Evolutionary conservation across 2,329 filamentous ascomycete genomes (phyloP), one percentile per base, ranked within the genome.

Genomic region (Magnaporthales sp.): DNA sequence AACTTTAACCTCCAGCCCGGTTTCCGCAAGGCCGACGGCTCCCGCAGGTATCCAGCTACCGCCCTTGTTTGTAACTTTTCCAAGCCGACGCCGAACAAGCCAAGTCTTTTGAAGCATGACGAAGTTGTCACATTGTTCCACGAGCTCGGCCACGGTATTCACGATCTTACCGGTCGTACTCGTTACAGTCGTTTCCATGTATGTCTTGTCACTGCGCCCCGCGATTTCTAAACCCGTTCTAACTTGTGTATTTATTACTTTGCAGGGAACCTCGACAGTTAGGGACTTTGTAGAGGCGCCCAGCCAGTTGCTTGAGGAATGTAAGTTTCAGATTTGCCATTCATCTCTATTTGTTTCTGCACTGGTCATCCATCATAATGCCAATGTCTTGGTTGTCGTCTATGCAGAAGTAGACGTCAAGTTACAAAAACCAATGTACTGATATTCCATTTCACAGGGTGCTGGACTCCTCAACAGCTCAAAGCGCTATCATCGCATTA

Each of bases 61-160:
- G 90, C 91, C 1, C 81, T 94, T 11, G 91, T 94, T 11, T 94
- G 91, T 84, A 94, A 94, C 79, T 94, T 94, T 76, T 91, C 88
- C 74, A 93, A 93, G 78, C 89, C 91, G 2, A 91, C 89, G 1
- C 80, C 86, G 10, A 90, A 85, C 74, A 93, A 92, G 77, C 91
- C 91, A 4, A 91, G 87, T 26, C 82, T 94, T 3, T 84, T 95
- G 58, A 93, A 93, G 82, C 91, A 94, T 73, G 88, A 91, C 66
- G 91, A 94, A 76, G 90, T 93, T 2, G 88, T 92, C 11, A 93
- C 91, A 0, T 83, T 94, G 10, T 94, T 95, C 84, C 90, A 95
- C 73, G 89, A 91, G 75, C 80, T 91, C 0, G 88, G 88, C 31
- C 88, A 91, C 73, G 89, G 87, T 29, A 91, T 91, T 66, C 89